phyloP scores from a whole-genome alignment of 192 early-diverging fungal genomes.

The Podila verticillata region DNA sequence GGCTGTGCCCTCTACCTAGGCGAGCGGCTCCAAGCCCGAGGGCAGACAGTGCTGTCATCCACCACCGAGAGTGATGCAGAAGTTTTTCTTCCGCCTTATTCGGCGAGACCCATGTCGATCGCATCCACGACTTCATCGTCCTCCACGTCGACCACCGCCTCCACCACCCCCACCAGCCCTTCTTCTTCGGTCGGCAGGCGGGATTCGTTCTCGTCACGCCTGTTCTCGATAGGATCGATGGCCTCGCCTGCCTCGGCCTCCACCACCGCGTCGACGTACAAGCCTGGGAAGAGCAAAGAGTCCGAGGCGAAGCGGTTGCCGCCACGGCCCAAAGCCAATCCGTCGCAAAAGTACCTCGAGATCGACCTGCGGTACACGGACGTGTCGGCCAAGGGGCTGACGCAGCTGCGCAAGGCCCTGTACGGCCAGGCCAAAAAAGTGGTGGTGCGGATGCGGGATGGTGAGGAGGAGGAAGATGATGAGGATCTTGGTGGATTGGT shows the following conservation, averaged over 20 bases:
- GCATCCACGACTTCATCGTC: slow-evolving; percentile 7
- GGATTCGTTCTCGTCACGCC: slow-evolving; percentile 8
- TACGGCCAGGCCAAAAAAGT: slow-evolving; percentile 29
- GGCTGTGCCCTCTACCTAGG: slow-evolving; percentile 25
- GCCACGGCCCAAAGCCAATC: neutral
- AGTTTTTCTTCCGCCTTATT: neutral
- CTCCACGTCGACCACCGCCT: neutral
- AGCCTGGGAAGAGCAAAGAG: neutral
- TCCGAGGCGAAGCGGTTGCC: neutral
- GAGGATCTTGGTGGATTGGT: neutral
- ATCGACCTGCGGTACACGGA: slow-evolving; percentile 49
- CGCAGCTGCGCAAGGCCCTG: neutral
- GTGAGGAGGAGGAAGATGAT: slow-evolving; percentile 14
- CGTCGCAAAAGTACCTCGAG: slow-evolving; percentile 43
- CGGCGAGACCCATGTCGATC: neutral
- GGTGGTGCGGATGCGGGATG: slow-evolving; percentile 20
- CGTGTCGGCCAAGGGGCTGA: slow-evolving; percentile 23
- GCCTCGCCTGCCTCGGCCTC: too few relatives aligned
- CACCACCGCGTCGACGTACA: too few relatives aligned
- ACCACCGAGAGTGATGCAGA: slow-evolving; percentile 6
- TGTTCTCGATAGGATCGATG: neutral
- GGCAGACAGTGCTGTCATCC: slow-evolving; percentile 4
- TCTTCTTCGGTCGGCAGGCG: neutral
- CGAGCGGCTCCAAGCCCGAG: slow-evolving; percentile 22
- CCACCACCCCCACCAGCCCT: too few relatives aligned